These are phyloP conservation scores for Pseudocercospora musae DNA, from an alignment of 2,329 filamentous ascomycete species.

Conservation along the genomic window DNA sequence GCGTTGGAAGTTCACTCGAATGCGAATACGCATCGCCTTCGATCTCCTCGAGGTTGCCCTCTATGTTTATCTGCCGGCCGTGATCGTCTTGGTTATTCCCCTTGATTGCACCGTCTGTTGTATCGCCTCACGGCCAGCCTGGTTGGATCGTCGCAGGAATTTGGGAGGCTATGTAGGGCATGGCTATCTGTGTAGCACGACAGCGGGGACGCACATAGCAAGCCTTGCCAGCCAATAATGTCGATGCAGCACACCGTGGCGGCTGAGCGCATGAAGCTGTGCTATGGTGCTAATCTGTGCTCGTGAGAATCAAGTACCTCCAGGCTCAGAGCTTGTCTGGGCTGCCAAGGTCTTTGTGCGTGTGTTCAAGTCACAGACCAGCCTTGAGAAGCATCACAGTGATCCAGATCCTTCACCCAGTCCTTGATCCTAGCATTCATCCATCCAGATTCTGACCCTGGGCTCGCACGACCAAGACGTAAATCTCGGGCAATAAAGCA, in stretches of 20 bases:
- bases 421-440: conserved; percentile 21
- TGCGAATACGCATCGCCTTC: background rate
- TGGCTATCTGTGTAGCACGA: background rate
- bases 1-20: background rate
- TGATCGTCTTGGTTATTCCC: background rate
- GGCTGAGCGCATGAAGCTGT: background rate
- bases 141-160: background rate
- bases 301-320: background rate
- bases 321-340: background rate
- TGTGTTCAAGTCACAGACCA: conserved; percentile 19
- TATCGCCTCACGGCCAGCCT: background rate
- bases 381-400: conserved; percentile 13
- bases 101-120: background rate
- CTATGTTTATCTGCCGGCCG: background rate
- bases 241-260: background rate
- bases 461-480: conserved; percentile 18
- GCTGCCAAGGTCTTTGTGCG: background rate
- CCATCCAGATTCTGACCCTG: conserved; percentile 27
- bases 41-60: background rate
- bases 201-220: background rate
- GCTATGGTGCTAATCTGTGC: background rate
- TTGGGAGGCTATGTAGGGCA: background rate
- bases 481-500: conserved; percentile 23
- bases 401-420: conserved; percentile 17
- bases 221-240: background rate